Base-by-base conservation (phyloP, 768 basidiomycete genomes). In the Strobilomyces dryophilus region DNA sequence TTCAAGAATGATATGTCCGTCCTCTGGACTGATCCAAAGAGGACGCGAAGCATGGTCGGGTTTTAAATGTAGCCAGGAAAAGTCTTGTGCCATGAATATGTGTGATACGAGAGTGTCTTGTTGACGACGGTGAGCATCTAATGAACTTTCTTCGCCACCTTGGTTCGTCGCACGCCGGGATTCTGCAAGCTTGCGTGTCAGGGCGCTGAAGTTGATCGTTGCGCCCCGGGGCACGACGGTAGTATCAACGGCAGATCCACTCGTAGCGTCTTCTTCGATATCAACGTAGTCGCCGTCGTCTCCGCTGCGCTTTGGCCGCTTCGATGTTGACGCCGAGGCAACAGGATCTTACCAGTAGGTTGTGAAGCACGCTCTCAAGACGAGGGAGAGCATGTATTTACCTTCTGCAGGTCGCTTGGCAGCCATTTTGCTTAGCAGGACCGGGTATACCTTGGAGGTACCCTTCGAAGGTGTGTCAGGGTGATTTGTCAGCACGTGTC, bases 1-100 rank as follows among this genome's bases (percentile, higher is more conserved):
- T 71, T 99, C 97, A 32, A 99, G 83, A 55, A 98, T 98, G 63
- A 98, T 98, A 60, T 89, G 85, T 0, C 87, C 87, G 66, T 92
- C 88, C 59, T 91, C 87, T 7, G 93, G 92, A 60, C 87, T 91
- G 57, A 99, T 98, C 95, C 95, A 99, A 17, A 98, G 74, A 15
- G 97, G 97, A 43, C 97, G 84, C 6, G 91, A 87, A 31, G 83
- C 77, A 68, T 99, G 97, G 73, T 99, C 97, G 2, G 81, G 74
- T 69, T 98, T 97, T 50, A 99, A 74, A 61, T 87, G 83, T 39
- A 97, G 75, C 79, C 83, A 89, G 3, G 89, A 87, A 63, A 91
- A 94, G 69, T 95, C 92, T 63, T 87, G 87, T 51, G 87, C 80
- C 75, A 81, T 82, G 69, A 93, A 91, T 32, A 92, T 88, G 60